Base-by-base conservation (phyloP, 805 yeast species). In the Saturnispora serradocipensis region DNA sequence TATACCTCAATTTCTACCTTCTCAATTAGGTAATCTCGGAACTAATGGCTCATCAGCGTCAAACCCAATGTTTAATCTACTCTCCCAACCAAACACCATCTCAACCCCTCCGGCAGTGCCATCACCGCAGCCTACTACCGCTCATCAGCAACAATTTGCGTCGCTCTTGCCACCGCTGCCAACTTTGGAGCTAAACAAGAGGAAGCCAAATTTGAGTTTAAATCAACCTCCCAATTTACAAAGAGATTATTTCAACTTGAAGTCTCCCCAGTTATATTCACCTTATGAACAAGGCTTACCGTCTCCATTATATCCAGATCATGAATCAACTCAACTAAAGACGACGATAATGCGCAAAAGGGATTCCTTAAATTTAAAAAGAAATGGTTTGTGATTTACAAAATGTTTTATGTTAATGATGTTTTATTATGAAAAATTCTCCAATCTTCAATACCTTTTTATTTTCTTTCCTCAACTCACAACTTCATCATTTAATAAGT, bases 251-350 rank as follows among this genome's bases (percentile, higher is more conserved):
- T 51, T 52, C 24, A 35, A 9, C 15, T 18, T 43, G 10, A 49
- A 49, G 25, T 43, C 53, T 9, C 43, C 50, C 8, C 48, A 48
- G 13, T 30, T 54, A 7, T 45, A 48, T 5, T 55, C 57, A 6
- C 57, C 57, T 2, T 55, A 27, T 30, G 57, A 55, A 42, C 57
- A 55, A 20, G 32, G 49, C 2, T 50, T 52, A 27, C 57, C 57
- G 13, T 50, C 52, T 18, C 50, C 50, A n/a, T 40, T 47, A 15
- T 22, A 34, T 20, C 36, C 49, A 4, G 36, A 45, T 15, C n/a
- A 39, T 20, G 49, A 39, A 25, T 27, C 38, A 1, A 46, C 24
- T 49, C 47, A 49, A 11, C 11, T 49, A 34, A 49, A 49, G n/a
- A 43, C 51, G 3, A 49, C 51, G 4, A 20, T 49, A 38, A 43